phyloP scores from a whole-genome alignment of 345 rosid species.

The Citrus glauca region DNA sequence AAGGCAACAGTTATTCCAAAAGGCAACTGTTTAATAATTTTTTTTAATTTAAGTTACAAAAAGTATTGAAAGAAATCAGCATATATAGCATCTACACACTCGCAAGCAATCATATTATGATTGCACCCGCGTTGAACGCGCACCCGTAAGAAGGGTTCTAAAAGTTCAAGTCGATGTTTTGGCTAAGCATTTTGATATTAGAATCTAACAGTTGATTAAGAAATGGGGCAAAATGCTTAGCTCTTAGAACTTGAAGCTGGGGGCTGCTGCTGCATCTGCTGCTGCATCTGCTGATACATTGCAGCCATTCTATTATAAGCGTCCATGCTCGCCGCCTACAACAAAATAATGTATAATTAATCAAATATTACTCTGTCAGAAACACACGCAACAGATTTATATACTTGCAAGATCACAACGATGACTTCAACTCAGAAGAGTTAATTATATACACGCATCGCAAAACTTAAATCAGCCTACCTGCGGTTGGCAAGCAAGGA shows the following conservation, averaged over 20 bases:
- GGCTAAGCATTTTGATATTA: neutral
- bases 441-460: neutral
- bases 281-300: conserved; percentile 80
- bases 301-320: conserved; percentile 80
- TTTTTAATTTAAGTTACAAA: neutral
- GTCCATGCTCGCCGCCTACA: conserved; percentile 79
- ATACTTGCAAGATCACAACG: neutral
- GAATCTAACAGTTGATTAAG: neutral
- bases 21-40: neutral
- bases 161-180: neutral
- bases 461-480: conserved; percentile 13
- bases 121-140: neutral
- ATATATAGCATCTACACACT: neutral
- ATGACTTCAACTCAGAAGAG: neutral
- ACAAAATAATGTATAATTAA: neutral
- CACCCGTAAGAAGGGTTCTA: neutral
- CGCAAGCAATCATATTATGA: neutral
- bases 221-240: conserved; percentile 1
- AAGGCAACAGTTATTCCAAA: neutral
- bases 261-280: conserved; percentile 73
- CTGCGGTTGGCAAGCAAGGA: conserved; percentile 76
- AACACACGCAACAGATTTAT: neutral
- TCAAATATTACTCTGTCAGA: neutral
- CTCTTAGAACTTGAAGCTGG: conserved; percentile 51
- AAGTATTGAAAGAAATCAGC: neutral